Evolutionary conservation across 495 filamentous ascomycete genomes (phyloP), one percentile per base, ranked within the genome.

Genomic region (Durotheca rogersii): DNA sequence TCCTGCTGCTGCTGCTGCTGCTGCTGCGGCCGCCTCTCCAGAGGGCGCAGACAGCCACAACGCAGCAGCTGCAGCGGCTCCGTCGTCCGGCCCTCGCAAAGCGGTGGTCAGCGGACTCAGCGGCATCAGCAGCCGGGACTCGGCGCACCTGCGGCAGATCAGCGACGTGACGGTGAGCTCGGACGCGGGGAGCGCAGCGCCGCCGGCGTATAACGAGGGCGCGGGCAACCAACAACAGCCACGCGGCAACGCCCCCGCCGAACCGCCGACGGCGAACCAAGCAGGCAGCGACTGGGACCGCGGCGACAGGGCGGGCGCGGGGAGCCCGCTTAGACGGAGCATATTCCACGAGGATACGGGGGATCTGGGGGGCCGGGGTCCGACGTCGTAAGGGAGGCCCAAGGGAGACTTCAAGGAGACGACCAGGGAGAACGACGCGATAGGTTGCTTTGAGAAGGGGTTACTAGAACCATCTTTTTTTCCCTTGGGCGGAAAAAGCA

Each of bases 91-190:
- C 21, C 18, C 39, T 15, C 27, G 41, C 14, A 41, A 64, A 11
- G 53, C 49, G 38, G 57, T 73, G 10, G 56, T 62, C 17, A 72
- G 67, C 27, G 74, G 66, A 43, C 39, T 77, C n/a, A 73, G 69
- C 12, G 62, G 67, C 40, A 35, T 77, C 23, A 72, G 65, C 48
- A 72, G 75, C 32, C 56, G 61, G 2, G 72, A 76, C 18, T 43
- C 56, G 6, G 58, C 67, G 1, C 76, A 80, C 43, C 57, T 78
- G n/a, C 60, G 75, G 0, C 70, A 74, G 16, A 67, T 73, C 21
- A 73, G 70, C 58, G 72, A 74, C 38, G 63, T 65, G 2, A 75
- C 67, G 17, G 69, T 76, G 15, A 67, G 57, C 48, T 72, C 73
- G 1, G 51, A 60, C 0, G 49, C 54, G 44, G 17, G 5, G 23